Evolutionary conservation across 1,284 basidiomycete species (phyloP).

Genomic region (Tilletia horrida): DNA sequence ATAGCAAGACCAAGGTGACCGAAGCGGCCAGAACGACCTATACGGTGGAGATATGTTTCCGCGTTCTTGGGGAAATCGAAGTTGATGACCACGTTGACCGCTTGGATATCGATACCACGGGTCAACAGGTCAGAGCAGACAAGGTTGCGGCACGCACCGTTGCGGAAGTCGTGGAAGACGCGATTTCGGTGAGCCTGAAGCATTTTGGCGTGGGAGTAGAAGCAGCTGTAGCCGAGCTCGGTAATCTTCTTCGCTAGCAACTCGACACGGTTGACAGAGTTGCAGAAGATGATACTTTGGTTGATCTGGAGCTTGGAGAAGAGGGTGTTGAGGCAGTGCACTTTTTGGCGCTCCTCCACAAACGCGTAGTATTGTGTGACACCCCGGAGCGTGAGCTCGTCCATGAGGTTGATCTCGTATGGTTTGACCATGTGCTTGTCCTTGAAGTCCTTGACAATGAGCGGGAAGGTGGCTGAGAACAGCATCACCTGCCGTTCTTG

Average conservation of each 20-base stretch:
- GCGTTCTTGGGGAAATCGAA: constrained; percentile 99
- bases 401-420: constrained; percentile 99
- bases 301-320: constrained; percentile 99
- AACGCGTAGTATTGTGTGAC: constrained; percentile 99
- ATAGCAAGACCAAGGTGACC: constrained; percentile 96
- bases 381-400: constrained; percentile 95
- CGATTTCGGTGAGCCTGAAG: constrained; percentile 96
- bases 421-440: constrained; percentile 97
- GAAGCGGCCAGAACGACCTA: constrained; percentile 94
- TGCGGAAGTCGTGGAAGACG: constrained; percentile 99
- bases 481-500: constrained; percentile 92
- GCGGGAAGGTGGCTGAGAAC: constrained; percentile 97
- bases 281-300: constrained; percentile 99
- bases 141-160: constrained; percentile 94
- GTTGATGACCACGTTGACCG: constrained; percentile 99
- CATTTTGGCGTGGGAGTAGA: constrained; percentile 99
- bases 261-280: constrained; percentile 98
- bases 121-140: constrained; percentile 93
- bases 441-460: constrained; percentile 99
- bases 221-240: constrained; percentile 98
- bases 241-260: constrained; percentile 98
- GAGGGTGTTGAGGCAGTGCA: constrained; percentile 95
- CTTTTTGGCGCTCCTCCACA: constrained; percentile 98
- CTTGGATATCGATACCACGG: constrained; percentile 98
- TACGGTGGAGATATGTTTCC: constrained; percentile 95